These are phyloP conservation scores for Handroanthus guayacan DNA, from an alignment of 257 asterid species.

Conservation along the genomic window DNA sequence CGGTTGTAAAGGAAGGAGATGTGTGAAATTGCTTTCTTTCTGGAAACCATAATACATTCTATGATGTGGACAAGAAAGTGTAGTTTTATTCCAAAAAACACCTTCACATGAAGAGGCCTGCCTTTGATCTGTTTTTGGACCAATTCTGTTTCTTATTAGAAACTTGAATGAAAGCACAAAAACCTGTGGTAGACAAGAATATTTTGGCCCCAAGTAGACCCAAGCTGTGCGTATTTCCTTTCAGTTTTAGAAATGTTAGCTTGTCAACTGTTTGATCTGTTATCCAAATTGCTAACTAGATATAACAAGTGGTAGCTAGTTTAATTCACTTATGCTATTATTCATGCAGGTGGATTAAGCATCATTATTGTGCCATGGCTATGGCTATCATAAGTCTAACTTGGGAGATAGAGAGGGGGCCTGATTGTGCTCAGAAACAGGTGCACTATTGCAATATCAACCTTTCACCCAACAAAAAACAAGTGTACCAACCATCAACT, in stretches of 20 bases:
- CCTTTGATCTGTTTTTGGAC: neutral
- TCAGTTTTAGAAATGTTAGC: too few relatives aligned
- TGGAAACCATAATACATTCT: too few relatives aligned
- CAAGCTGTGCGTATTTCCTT: too few relatives aligned
- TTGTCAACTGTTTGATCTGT: neutral
- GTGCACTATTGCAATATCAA: constrained; percentile 40
- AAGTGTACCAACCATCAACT: constrained; percentile 15
- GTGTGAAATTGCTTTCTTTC: too few relatives aligned
- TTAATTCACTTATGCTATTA: constrained; percentile 5
- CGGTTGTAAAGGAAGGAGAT: too few relatives aligned
- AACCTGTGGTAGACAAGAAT: neutral
- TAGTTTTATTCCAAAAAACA: too few relatives aligned
- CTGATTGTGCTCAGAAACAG: constrained; percentile 92
- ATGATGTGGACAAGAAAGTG: too few relatives aligned
- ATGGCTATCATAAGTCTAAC: constrained; percentile 99
- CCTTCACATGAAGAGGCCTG: neutral
- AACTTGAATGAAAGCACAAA: too few relatives aligned
- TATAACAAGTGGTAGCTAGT: constrained; percentile 9
- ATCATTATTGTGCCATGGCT: constrained; percentile 92
- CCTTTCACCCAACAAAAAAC: constrained; percentile 10
- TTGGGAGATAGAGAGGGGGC: constrained; percentile 93
- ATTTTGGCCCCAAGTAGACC: neutral
- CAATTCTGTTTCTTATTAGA: neutral
- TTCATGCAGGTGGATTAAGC: constrained; percentile 90
- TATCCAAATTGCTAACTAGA: neutral